Evolutionary conservation across 345 rosid genomes (phyloP).

Genomic region (Lumnitzera littorea): DNA sequence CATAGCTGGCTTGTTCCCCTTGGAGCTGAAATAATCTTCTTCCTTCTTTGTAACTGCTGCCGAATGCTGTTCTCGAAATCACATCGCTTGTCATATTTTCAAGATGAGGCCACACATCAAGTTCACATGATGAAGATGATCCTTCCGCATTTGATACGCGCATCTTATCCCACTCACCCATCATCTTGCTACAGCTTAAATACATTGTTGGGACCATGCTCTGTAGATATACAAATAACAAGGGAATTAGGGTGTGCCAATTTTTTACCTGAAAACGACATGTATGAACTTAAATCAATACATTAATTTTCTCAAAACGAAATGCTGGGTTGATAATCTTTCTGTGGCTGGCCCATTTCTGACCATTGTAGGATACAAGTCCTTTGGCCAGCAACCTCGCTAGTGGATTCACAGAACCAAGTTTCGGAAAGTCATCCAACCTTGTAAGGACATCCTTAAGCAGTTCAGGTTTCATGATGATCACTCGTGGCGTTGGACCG

Average conservation of each 20-base stretch:
- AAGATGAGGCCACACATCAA: constrained; percentile 33
- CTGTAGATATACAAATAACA: too few relatives aligned
- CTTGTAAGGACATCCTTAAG: neutral
- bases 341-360: neutral
- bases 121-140: neutral
- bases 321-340: constrained; percentile 1
- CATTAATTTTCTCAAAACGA: neutral
- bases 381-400: neutral
- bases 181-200: neutral
- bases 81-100: constrained; percentile 30
- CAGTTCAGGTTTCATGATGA: neutral
- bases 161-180: neutral
- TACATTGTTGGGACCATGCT: neutral
- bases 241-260: too few relatives aligned
- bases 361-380: neutral
- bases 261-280: too few relatives aligned
- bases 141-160: neutral
- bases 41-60: constrained; percentile 12
- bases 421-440: neutral
- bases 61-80: constrained; percentile 44
- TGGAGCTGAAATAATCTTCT: constrained; percentile 23
- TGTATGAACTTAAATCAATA: neutral
- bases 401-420: neutral
- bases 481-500: neutral
- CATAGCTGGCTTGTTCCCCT: constrained; percentile 4